A percentile compares a stretch with the other conserved stretches of the same genome.
These are phyloP conservation scores for Aphanomyces euteiches DNA, from an alignment of 352 stramenopile genomes.

Conservation along the genomic window DNA sequence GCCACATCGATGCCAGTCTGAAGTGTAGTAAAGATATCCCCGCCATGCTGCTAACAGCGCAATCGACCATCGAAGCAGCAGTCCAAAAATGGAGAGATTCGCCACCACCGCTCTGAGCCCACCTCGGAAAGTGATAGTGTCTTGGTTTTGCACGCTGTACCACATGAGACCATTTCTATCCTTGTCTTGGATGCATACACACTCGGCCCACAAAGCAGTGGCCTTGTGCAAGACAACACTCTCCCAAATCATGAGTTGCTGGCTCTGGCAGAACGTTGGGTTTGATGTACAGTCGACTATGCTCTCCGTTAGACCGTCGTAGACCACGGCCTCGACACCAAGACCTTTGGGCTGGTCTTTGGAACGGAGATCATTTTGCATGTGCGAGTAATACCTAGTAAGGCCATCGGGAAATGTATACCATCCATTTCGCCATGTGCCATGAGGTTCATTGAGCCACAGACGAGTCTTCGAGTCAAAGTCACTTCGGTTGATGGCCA, in stretches of 20 bases:
- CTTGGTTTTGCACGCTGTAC: background rate
- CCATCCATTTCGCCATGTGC: background rate
- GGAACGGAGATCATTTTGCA: background rate
- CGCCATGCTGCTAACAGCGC: background rate
- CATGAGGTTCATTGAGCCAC: background rate
- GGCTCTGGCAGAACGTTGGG: background rate
- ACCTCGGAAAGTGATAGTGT: background rate
- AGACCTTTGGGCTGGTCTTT: background rate
- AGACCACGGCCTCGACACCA: background rate
- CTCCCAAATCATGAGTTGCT: background rate
- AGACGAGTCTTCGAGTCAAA: background rate
- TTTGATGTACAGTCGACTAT: too few species aligned
- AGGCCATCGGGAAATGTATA: background rate
- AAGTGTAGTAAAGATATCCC: conserved; percentile 4
- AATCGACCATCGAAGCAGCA: background rate
- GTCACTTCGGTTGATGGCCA: background rate
- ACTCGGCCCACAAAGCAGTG: background rate
- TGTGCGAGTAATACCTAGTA: background rate
- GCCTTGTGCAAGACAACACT: background rate
- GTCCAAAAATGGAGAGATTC: background rate
- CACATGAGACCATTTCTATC: background rate
- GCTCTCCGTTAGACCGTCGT: too few species aligned
- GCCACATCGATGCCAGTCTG: background rate
- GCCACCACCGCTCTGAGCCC: background rate
- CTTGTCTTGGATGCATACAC: conserved; percentile 5